Evolutionary conservation across 176 grass and related monocot genomes (phyloP).

Genomic region (Rhipidocladum racemiflorum): DNA sequence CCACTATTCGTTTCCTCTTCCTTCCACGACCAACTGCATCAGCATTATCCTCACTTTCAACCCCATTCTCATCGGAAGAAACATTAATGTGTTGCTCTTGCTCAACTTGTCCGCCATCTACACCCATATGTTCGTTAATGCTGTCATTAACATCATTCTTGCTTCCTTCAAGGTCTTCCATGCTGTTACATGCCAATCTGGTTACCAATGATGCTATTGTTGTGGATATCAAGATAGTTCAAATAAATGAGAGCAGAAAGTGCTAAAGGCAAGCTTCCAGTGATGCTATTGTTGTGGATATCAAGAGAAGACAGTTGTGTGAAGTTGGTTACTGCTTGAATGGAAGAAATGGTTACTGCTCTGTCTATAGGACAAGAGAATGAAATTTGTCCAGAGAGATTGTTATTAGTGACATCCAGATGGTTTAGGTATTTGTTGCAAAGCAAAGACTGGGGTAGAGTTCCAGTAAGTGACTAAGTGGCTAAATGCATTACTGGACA

Average conservation of each 20-base stretch:
- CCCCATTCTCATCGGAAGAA: too few relatives aligned
- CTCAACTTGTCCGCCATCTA: too few relatives aligned
- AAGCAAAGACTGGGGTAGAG: constrained; percentile 61
- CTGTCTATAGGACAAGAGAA: constrained; percentile 42
- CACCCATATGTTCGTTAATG: too few relatives aligned
- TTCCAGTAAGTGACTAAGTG: constrained; percentile 66
- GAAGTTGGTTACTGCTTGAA: constrained; percentile 76
- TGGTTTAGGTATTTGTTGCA: constrained; percentile 48
- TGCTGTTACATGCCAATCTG: too few relatives aligned
- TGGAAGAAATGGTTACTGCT: constrained; percentile 65
- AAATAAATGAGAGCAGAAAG: constrained; percentile 68
- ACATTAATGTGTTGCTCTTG: too few relatives aligned
- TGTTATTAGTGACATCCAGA: constrained; percentile 83
- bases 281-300: constrained; percentile 80
- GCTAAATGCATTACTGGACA: constrained; percentile 80
- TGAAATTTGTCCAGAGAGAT: constrained; percentile 61
- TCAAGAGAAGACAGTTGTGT: constrained; percentile 76
- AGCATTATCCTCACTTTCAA: too few relatives aligned
- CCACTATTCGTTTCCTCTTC: too few relatives aligned
- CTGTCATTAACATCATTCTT: too few relatives aligned
- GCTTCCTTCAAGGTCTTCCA: too few relatives aligned
- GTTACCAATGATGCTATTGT: too few relatives aligned
- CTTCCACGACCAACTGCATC: too few relatives aligned
- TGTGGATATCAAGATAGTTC: constrained; percentile 94
- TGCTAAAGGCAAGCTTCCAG: constrained; percentile 61